Evolutionary conservation across 192 early-diverging fungal genomes (phyloP).

Genomic region (Lobulomyces angularis): DNA sequence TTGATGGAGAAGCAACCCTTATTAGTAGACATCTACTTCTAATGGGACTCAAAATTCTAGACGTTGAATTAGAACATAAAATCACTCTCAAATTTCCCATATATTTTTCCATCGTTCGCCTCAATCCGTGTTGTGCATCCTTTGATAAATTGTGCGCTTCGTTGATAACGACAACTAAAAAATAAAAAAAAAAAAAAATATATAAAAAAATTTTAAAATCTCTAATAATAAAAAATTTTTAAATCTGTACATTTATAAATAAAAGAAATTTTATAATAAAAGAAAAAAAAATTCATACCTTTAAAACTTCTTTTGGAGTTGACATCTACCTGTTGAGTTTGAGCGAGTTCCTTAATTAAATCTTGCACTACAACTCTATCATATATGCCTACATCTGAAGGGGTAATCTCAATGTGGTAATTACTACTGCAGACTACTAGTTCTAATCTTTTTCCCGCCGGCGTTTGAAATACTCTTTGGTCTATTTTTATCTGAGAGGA

Average conservation of each 20-base stretch:
- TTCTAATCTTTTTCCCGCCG: slow-evolving; percentile 73
- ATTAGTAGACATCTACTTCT: slow-evolving; percentile 82
- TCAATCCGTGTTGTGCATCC: slow-evolving; percentile 88
- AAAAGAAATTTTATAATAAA: too few relatives aligned
- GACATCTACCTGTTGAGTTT: slow-evolving; percentile 82
- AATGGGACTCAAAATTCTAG: slow-evolving; percentile 86
- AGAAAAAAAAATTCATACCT: slow-evolving; percentile 31
- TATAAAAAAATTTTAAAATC: neutral
- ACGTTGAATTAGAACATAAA: slow-evolving; percentile 77
- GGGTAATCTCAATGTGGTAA: slow-evolving; percentile 93
- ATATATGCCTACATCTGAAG: slow-evolving; percentile 89
- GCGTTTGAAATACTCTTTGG: slow-evolving; percentile 68
- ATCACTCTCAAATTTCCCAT: slow-evolving; percentile 85
- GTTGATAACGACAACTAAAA: slow-evolving; percentile 76
- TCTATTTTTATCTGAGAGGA: slow-evolving; percentile 74
- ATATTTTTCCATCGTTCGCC: slow-evolving; percentile 99
- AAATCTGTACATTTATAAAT: neutral
- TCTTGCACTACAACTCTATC: slow-evolving; percentile 90
- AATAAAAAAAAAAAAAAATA: neutral
- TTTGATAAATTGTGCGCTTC: slow-evolving; percentile 80
- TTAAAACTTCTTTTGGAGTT: slow-evolving; percentile 76
- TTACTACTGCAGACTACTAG: slow-evolving; percentile 83
- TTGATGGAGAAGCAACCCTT: slow-evolving; percentile 67
- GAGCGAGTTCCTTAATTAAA: slow-evolving; percentile 91
- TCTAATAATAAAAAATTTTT: neutral